These are phyloP conservation scores for Paraglomus occultum DNA, from an alignment of 192 early-diverging fungal species.

Conservation along the genomic window DNA sequence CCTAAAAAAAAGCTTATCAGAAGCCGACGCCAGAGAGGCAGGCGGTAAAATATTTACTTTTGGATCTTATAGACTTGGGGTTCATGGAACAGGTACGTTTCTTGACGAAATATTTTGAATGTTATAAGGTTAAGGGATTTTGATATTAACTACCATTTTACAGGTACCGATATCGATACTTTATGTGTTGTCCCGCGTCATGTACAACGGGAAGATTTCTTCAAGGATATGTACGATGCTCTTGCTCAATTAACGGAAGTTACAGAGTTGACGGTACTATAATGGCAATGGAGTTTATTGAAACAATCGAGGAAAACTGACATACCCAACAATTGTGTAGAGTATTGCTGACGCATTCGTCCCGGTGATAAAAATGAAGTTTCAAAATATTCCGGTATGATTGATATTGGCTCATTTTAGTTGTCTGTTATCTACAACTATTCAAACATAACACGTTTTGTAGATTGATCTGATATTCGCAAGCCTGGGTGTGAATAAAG, in stretches of 20 bases:
- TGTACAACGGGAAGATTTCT: constrained; percentile 91
- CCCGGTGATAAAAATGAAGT: constrained; percentile 93
- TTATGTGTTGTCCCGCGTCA: constrained; percentile 91
- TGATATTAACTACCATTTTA: neutral
- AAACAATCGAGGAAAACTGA: neutral
- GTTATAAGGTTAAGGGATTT: neutral
- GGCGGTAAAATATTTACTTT: constrained; percentile 98
- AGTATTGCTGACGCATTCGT: constrained; percentile 86
- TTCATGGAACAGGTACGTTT: constrained; percentile 79
- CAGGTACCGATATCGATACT: constrained; percentile 97
- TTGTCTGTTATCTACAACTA: no score
- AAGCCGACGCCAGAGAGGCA: constrained; percentile 77
- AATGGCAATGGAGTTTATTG: neutral
- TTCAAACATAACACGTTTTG: neutral
- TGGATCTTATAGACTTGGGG: constrained; percentile 94
- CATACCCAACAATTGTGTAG: neutral
- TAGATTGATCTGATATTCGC: constrained; percentile 96
- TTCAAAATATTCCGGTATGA: constrained; percentile 83
- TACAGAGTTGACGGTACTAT: constrained; percentile 70
- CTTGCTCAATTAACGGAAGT: constrained; percentile 82
- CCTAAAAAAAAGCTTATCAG: constrained; percentile 72
- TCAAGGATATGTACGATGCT: constrained; percentile 82
- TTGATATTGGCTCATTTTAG: neutral
- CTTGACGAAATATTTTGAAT: neutral
- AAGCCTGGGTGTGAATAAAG: constrained; percentile 62